phyloP scores from a whole-genome alignment of 352 stramenopile species.

The Phytophthora lateralis region DNA sequence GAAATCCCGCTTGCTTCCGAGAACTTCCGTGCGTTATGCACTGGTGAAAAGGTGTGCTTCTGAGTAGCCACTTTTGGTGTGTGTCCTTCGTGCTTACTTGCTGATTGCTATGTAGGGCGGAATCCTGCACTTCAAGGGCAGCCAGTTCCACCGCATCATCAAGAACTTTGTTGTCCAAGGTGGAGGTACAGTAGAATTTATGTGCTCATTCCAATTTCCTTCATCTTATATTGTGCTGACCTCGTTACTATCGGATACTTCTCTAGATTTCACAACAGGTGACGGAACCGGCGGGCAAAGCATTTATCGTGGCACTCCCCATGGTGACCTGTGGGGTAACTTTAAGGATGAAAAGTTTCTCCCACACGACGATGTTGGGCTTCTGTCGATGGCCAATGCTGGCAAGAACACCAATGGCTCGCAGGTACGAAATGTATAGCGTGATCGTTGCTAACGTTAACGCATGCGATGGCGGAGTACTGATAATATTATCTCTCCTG shows the following conservation, averaged over 20 bases:
- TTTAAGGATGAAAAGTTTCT: conserved; percentile 87
- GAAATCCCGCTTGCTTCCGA: conserved; percentile 93
- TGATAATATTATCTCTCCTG: not conserved
- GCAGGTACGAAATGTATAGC: conserved; percentile 46
- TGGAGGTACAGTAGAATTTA: conserved; percentile 49
- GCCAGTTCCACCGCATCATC: conserved; percentile 92
- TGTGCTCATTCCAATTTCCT: not conserved
- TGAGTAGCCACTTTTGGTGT: not conserved
- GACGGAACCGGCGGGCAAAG: conserved; percentile 80
- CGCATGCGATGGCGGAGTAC: not conserved
- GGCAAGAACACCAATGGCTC: conserved; percentile 76
- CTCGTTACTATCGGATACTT: conserved; percentile 3
- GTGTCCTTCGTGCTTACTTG: not conserved
- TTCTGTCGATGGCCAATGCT: conserved; percentile 87
- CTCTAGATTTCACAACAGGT: conserved; percentile 56
- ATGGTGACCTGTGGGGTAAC: conserved; percentile 80
- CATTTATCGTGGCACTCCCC: conserved; percentile 72
- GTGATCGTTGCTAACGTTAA: not conserved
- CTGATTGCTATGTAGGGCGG: conserved; percentile 16
- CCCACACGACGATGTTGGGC: conserved; percentile 67
- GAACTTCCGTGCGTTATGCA: conserved; percentile 93
- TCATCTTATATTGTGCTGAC: not conserved
- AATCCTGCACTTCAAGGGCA: conserved; percentile 85
- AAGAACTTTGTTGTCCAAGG: conserved; percentile 93
- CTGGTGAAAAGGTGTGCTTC: conserved; percentile 68